These are phyloP conservation scores for Cantharellus anzutake DNA, from an alignment of 768 basidiomycete genomes.

Conservation along the genomic window DNA sequence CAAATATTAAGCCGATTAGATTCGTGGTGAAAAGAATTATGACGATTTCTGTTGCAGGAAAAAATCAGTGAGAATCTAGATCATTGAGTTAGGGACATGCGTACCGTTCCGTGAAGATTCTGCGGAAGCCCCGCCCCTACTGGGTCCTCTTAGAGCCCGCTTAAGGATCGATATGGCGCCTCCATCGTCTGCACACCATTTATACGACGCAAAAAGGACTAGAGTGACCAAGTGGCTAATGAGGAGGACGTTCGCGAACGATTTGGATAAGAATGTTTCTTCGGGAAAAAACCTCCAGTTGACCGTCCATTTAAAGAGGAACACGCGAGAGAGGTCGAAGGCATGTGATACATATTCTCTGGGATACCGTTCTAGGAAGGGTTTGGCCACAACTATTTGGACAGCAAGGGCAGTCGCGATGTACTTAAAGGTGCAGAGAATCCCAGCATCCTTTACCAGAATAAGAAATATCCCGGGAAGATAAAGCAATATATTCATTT, in stretches of 20 bases:
- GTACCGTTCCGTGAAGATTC: too few species aligned
- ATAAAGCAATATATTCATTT: slow-evolving; percentile 88
- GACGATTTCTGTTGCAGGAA: slow-evolving; percentile 36
- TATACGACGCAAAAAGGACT: slow-evolving; percentile 8
- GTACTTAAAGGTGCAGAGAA: slow-evolving; percentile 24
- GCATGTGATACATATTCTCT: slow-evolving; percentile 52
- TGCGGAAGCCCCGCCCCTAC: slow-evolving; percentile 25
- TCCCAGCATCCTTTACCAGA: slow-evolving; percentile 52
- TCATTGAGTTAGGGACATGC: background rate
- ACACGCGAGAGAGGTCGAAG: slow-evolving; percentile 75
- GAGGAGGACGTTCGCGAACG: slow-evolving; percentile 22
- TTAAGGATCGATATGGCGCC: slow-evolving; percentile 37
- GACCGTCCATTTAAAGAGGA: slow-evolving; percentile 93
- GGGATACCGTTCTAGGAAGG: slow-evolving; percentile 45
- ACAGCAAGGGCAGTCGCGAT: slow-evolving; percentile 15
- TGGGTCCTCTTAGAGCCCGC: slow-evolving; percentile 34
- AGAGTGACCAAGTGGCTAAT: background rate
- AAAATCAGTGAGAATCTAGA: slow-evolving; percentile 8
- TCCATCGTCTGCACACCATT: slow-evolving; percentile 63
- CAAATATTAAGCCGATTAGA: slow-evolving; percentile 76
- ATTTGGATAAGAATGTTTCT: slow-evolving; percentile 45
- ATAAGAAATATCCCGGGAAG: slow-evolving; percentile 75
- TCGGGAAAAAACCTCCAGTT: slow-evolving; percentile 87
- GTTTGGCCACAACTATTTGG: slow-evolving; percentile 45
- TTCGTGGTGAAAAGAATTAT: slow-evolving; percentile 82